A percentile compares a stretch with the other conserved stretches of the same genome.
These are phyloP conservation scores for Novymonas esmeraldas DNA, from an alignment of 208 protist genomes.

Conservation along the genomic window DNA sequence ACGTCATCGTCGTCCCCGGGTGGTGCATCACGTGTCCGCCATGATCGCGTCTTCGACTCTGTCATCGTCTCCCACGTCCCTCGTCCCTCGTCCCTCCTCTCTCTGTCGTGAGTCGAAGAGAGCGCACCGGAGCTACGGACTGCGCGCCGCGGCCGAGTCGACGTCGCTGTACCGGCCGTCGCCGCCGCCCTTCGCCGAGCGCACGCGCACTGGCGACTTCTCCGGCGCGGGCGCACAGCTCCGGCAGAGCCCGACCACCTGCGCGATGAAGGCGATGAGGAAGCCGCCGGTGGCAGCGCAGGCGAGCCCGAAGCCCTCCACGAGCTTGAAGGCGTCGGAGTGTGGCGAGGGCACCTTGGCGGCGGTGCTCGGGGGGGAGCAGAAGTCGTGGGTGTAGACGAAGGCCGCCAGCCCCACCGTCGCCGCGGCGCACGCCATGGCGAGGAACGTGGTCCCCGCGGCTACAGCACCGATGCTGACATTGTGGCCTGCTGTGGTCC, in stretches of 20 bases:
- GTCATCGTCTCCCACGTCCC: background rate
- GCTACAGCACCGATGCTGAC: background rate
- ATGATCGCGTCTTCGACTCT: no score
- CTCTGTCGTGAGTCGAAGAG: background rate
- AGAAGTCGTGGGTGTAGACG: background rate
- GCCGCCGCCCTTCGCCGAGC: background rate
- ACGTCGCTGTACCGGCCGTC: background rate
- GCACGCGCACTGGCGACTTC: background rate
- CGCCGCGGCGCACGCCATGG: background rate
- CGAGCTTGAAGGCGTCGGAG: conserved; percentile 7
- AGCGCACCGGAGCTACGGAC: no score
- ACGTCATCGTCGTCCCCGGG: no score
- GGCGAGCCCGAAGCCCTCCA: conserved; percentile 35
- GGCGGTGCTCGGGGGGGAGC: background rate
- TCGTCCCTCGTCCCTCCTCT: background rate
- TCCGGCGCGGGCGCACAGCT: background rate
- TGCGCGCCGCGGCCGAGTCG: background rate
- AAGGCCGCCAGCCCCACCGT: background rate
- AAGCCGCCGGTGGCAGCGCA: conserved; percentile 27
- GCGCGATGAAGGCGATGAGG: background rate
- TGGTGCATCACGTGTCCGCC: no score
- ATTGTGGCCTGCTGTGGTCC: background rate
- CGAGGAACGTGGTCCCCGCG: background rate
- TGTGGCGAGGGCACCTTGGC: background rate
- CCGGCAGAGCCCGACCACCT: conserved; percentile 9